Base-by-base conservation (phyloP, 257 asterid species). In the Solanum tacnaense region DNA sequence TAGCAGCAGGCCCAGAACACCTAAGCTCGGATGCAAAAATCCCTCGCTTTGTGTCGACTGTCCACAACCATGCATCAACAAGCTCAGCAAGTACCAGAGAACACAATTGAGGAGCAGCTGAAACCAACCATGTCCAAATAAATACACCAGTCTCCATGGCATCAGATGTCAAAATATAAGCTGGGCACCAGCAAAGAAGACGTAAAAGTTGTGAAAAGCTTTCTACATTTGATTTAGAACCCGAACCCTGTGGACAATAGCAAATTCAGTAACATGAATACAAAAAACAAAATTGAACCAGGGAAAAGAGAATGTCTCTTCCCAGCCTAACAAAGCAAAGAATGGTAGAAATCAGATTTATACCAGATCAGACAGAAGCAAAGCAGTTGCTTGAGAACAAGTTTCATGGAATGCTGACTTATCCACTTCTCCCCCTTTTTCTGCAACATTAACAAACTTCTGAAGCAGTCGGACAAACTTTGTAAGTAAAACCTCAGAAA, bases 121-220 rank as follows among this genome's bases (percentile, higher is more conserved):
- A 95, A 89, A 97, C 99, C 87, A 97, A 89, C 99, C 99, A 97
- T 60, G 98, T 96, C 99, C 99, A 97, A 90, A 95, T 91, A 90
- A 93, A 97, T 85, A 97, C 98, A 13, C 99, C 99, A 87, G 98
- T 97, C 89, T 97, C 99, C 92, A 95, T 96, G 16, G 99, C 99
- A 88, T 97, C 98, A 87, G 95, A 92, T 38, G 98, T 96, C 87
- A 96, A 90, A 91, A 97, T 94, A 94, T 97, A 97, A 89, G 99
- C 99, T 82, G 99, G 99, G 92, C 99, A 97, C 99, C 99, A 97
- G 95, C 99, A 97, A 90, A 97, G 98, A 89, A 97, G 98, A 86
- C 99, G 99, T 71, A 97, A 93, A 92, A 97, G 99, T 91, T 95
- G 98, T 27, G 98, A 95, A 92, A 97, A 97, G 95, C 99, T 94